Percentiles rank a stretch among this genome's conserved stretches.
Conservation (phyloP, 2,329 filamentous ascomycete genomes). For the Aureobasidium subglaciale region DNA sequence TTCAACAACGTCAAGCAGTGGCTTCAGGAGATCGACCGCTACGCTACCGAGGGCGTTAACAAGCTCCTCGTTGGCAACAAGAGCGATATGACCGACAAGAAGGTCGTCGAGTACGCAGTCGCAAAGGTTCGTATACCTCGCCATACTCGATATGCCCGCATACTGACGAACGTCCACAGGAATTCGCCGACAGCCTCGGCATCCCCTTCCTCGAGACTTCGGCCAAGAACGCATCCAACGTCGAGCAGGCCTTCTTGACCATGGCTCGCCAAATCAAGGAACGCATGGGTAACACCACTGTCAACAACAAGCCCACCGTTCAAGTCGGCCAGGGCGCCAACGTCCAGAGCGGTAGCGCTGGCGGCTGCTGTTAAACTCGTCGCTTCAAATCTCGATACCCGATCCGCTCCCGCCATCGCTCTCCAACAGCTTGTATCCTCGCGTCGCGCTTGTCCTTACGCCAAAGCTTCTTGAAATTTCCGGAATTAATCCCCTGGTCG, state of each 20-base stretch:
- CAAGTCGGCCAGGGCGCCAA: conserved; percentile 93
- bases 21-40: conserved; percentile 99
- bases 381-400: background rate
- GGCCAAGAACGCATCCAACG: conserved; percentile 98
- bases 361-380: conserved; percentile 76
- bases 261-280: conserved; percentile 99
- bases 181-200: conserved; percentile 96
- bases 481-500: background rate
- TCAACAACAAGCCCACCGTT: conserved; percentile 98
- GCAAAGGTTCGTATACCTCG: conserved; percentile 67
- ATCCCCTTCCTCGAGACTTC: conserved; percentile 99
- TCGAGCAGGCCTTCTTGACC: conserved; percentile 98
- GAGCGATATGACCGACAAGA: conserved; percentile 99
- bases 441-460: background rate
- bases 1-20: conserved; percentile 99
- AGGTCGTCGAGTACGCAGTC: conserved; percentile 98
- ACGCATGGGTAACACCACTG: conserved; percentile 94
- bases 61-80: conserved; percentile 99
- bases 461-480: background rate
- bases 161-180: conserved; percentile 46
- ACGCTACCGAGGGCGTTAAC: conserved; percentile 98
- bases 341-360: conserved; percentile 77
- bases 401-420: background rate
- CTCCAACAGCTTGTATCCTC: background rate
- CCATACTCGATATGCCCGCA: background rate